Evolutionary conservation across 306 rosid species (phyloP).

Genomic region (Begonia masoniana): DNA sequence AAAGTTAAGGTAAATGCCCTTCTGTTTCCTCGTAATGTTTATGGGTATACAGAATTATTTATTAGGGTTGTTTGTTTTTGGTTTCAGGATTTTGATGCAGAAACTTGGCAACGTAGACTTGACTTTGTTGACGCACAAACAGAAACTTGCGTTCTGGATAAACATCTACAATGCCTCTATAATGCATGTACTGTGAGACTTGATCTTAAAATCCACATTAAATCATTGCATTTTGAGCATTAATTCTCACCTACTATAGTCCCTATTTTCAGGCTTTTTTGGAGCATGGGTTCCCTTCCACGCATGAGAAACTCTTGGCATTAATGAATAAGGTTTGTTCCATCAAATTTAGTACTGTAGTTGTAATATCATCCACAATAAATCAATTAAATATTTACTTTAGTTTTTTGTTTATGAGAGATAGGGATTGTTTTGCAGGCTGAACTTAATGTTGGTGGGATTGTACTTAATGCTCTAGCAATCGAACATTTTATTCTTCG

Average conservation of each 20-base stretch:
- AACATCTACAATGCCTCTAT: slow-evolving; percentile 88
- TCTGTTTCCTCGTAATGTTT: slow-evolving; percentile 2
- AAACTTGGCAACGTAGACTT: slow-evolving; percentile 51
- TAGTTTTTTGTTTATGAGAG: not conserved
- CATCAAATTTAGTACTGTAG: not conserved
- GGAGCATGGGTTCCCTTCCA: slow-evolving; percentile 70
- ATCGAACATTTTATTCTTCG: slow-evolving; percentile 91
- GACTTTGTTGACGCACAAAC: slow-evolving; percentile 69
- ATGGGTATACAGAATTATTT: not conserved
- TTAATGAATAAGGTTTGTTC: slow-evolving; percentile 70
- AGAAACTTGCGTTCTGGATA: slow-evolving; percentile 93
- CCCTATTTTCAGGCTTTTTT: slow-evolving; percentile 63
- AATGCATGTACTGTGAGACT: slow-evolving; percentile 96
- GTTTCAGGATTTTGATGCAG: slow-evolving; percentile 46
- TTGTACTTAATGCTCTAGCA: slow-evolving; percentile 80
- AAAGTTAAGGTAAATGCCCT: slow-evolving; percentile 38
- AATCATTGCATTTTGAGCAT: not conserved
- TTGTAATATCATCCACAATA: no score
- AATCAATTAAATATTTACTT: no score
- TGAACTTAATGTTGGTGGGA: slow-evolving; percentile 71
- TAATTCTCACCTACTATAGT: not conserved
- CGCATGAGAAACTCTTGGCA: slow-evolving; percentile 49
- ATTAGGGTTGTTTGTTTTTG: slow-evolving; percentile 1
- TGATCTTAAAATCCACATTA: slow-evolving; percentile 15
- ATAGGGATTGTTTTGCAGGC: slow-evolving; percentile 32